A percentile compares a stretch with the other conserved stretches of the same genome.
Conservation (phyloP, 2,329 filamentous ascomycete species). For the Colletotrichum gloeosporioides region DNA sequence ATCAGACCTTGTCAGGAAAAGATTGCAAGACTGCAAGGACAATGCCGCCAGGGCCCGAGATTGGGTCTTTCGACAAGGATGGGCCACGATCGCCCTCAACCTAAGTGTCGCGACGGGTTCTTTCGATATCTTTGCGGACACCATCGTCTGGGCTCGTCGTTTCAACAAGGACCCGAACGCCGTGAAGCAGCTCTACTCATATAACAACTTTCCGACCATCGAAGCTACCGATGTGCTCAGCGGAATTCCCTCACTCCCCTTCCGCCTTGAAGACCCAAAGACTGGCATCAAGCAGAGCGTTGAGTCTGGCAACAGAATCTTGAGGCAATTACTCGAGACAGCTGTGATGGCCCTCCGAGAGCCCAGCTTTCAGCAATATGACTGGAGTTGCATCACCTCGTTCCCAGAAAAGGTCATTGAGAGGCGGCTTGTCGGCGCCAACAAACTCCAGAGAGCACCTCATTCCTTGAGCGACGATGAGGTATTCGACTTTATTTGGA, state of each 20-base stretch:
- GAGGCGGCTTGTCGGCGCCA: not conserved
- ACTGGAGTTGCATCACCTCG: not conserved
- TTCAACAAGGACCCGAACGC: conserved; percentile 33
- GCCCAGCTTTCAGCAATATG: not conserved
- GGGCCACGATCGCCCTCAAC: conserved; percentile 29
- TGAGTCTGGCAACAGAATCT: not conserved
- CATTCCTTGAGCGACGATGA: not conserved
- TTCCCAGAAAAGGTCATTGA: not conserved
- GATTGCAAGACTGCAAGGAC: conserved; percentile 23
- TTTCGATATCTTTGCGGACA: conserved; percentile 26
- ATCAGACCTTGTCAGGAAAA: not conserved
- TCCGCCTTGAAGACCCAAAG: not conserved
- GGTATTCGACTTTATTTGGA: not conserved
- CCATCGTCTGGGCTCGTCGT: conserved; percentile 31
- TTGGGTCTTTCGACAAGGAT: conserved; percentile 26
- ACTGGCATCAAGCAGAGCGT: not conserved
- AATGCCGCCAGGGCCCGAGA: conserved; percentile 28
- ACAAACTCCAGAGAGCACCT: not conserved
- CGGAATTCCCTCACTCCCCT: not conserved
- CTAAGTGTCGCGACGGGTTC: conserved; percentile 30
- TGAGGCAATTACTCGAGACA: conserved; percentile 2
- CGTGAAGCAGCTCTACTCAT: conserved; percentile 22
- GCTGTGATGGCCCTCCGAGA: not conserved
- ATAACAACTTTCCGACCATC: not conserved
- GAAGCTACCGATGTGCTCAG: not conserved